Evolutionary conservation across 2,329 filamentous ascomycete species (phyloP).

Genomic region (Fonsecaea pedrosoi): DNA sequence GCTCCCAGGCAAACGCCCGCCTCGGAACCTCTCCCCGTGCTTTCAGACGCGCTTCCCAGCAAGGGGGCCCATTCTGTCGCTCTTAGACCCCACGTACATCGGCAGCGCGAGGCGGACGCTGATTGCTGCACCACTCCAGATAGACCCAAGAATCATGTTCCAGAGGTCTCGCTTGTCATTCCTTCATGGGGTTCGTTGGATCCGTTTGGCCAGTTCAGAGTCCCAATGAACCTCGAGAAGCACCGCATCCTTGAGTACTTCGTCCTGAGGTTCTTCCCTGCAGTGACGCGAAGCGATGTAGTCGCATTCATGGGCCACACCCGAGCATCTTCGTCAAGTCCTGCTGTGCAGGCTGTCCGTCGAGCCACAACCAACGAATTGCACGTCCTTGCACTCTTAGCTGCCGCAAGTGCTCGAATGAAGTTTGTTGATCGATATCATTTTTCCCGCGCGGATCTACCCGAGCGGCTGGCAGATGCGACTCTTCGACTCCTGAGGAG

Average conservation of each 20-base stretch:
- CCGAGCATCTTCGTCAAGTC: slow-evolving; percentile 2
- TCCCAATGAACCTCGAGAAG: slow-evolving; percentile 29
- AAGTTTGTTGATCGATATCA: slow-evolving; percentile 27
- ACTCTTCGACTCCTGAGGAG: slow-evolving; percentile 21
- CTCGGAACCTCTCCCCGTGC: background rate
- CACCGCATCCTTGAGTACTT: slow-evolving; percentile 32
- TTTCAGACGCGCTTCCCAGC: slow-evolving; percentile 9
- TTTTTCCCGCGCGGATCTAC: slow-evolving; percentile 26
- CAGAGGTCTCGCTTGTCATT: slow-evolving; percentile 6
- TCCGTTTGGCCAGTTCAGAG: slow-evolving; percentile 29
- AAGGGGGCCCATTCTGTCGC: background rate
- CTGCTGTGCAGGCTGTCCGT: slow-evolving; percentile 26
- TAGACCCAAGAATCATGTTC: slow-evolving; percentile 1
- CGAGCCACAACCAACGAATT: slow-evolving; percentile 23
- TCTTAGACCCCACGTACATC: background rate
- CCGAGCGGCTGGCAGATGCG: slow-evolving; percentile 25
- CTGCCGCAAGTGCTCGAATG: slow-evolving; percentile 28
- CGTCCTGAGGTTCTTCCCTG: slow-evolving; percentile 30
- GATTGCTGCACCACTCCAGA: background rate
- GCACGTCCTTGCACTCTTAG: slow-evolving; percentile 26
- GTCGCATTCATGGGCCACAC: slow-evolving; percentile 22
- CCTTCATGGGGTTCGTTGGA: slow-evolving; percentile 21
- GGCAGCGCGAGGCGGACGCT: background rate
- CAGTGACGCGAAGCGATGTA: slow-evolving; percentile 30
- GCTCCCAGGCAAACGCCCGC: slow-evolving; percentile 7